A percentile compares a stretch with the other conserved stretches of the same genome.
Evolutionary conservation across 2,329 filamentous ascomycete species (phyloP).

Genomic region (Pseudopyricularia javanii): DNA sequence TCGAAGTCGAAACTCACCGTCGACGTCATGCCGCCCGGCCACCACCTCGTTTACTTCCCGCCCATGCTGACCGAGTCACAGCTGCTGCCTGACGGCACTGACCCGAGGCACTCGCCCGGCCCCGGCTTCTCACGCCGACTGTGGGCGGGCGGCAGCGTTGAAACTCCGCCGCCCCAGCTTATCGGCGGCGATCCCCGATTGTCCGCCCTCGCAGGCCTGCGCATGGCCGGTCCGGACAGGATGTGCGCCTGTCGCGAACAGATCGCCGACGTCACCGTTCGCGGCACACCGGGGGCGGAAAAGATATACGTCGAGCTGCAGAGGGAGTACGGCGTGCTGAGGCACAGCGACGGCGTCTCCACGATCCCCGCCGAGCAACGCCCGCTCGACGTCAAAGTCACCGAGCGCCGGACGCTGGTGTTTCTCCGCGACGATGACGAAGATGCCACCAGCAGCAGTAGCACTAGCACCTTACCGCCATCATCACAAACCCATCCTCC

Average conservation of each 20-base stretch:
- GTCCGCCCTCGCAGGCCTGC: slow-evolving; percentile 19
- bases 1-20: background rate
- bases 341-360: slow-evolving; percentile 8
- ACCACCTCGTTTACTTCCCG: slow-evolving; percentile 85
- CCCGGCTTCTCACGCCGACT: slow-evolving; percentile 61
- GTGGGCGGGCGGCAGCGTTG: slow-evolving; percentile 75
- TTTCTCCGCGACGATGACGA: slow-evolving; percentile 30
- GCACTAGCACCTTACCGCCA: background rate
- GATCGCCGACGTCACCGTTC: background rate
- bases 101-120: slow-evolving; percentile 65
- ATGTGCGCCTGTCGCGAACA: background rate
- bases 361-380: background rate
- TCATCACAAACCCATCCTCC: background rate
- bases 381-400: slow-evolving; percentile 17
- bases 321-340: slow-evolving; percentile 27
- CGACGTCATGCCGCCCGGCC: slow-evolving; percentile 44
- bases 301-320: slow-evolving; percentile 40
- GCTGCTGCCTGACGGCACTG: slow-evolving; percentile 74
- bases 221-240: background rate
- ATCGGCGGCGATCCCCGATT: background rate
- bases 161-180: slow-evolving; percentile 29
- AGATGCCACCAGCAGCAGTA: no score
- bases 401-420: slow-evolving; percentile 37
- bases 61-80: slow-evolving; percentile 46
- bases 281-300: slow-evolving; percentile 10